These are phyloP conservation scores for Stagonosporopsis cucurbitacearum DNA, from an alignment of 2,329 filamentous ascomycete species.

Conservation along the genomic window DNA sequence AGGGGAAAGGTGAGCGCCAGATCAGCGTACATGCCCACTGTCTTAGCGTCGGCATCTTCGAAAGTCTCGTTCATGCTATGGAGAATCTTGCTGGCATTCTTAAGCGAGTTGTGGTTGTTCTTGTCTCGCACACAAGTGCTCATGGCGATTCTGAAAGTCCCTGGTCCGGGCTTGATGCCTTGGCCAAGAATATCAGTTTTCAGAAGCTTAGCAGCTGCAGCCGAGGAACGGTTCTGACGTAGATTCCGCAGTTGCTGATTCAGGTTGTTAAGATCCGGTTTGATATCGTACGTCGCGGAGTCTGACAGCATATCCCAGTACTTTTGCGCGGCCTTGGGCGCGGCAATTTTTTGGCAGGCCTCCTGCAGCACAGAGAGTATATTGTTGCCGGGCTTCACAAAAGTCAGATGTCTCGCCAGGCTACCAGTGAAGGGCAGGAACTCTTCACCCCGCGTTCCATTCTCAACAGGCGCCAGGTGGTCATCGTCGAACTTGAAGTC, in stretches of 20 bases:
- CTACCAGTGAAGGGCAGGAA: slow-evolving; percentile 40
- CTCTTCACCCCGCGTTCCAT: slow-evolving; percentile 36
- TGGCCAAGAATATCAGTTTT: slow-evolving; percentile 38
- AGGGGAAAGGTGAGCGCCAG: slow-evolving; percentile 37
- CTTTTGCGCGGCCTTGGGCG: slow-evolving; percentile 66
- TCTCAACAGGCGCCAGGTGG: slow-evolving; percentile 33
- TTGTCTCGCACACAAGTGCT: slow-evolving; percentile 76
- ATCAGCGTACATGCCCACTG: slow-evolving; percentile 40
- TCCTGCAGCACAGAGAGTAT: slow-evolving; percentile 73
- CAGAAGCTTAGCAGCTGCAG: slow-evolving; percentile 66
- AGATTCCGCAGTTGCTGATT: slow-evolving; percentile 72
- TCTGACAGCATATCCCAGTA: slow-evolving; percentile 81
- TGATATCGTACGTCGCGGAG: slow-evolving; percentile 60
- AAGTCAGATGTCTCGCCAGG: slow-evolving; percentile 46
- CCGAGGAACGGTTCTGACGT: slow-evolving; percentile 69
- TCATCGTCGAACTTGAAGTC: slow-evolving; percentile 38
- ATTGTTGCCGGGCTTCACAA: slow-evolving; percentile 58
- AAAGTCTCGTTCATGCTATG: slow-evolving; percentile 48
- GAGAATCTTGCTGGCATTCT: slow-evolving; percentile 69
- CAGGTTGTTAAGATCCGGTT: slow-evolving; percentile 76
- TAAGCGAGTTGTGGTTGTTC: slow-evolving; percentile 73
- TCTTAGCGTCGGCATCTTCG: slow-evolving; percentile 41
- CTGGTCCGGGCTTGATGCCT: slow-evolving; percentile 42
- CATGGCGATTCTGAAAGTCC: slow-evolving; percentile 76
- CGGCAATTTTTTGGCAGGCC: slow-evolving; percentile 66